phyloP scores from a whole-genome alignment of 768 basidiomycete genomes.

The Glaciozyma martinii region DNA sequence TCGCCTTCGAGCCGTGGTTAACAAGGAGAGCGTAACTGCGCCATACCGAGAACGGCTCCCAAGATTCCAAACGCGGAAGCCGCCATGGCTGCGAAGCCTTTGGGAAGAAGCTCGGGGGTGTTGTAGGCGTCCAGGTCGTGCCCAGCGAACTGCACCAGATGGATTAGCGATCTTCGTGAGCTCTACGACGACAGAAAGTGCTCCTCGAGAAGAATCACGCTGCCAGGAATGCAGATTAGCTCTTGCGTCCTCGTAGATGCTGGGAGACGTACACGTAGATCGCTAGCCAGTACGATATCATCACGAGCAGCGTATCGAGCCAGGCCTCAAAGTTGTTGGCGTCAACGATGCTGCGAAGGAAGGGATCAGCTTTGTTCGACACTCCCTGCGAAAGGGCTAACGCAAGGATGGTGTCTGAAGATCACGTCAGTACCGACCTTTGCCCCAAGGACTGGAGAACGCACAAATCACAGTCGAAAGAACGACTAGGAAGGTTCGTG shows the following conservation, averaged over 20 bases:
- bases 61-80: slow-evolving; percentile 41
- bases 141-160: slow-evolving; percentile 14
- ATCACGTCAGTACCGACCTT: too few species aligned
- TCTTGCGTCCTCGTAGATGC: too few species aligned
- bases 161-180: too few species aligned
- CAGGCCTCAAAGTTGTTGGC: slow-evolving; percentile 44
- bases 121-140: slow-evolving; percentile 43
- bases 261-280: too few species aligned
- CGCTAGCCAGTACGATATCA: slow-evolving; percentile 47
- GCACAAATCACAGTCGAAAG: too few species aligned
- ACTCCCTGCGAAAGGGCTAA: slow-evolving; percentile 41
- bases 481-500: too few species aligned
- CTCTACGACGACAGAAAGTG: too few species aligned
- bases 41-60: slow-evolving; percentile 44
- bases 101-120: slow-evolving; percentile 39
- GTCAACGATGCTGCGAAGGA: slow-evolving; percentile 48
- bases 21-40: slow-evolving; percentile 16
- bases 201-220: background rate
- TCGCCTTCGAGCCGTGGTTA: too few species aligned
- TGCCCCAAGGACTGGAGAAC: too few species aligned
- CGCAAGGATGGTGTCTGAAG: too few species aligned
- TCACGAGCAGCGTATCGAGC: slow-evolving; percentile 40
- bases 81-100: slow-evolving; percentile 42
- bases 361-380: too few species aligned
- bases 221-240: slow-evolving; percentile 44